phyloP scores from a whole-genome alignment of 78 protist species.

The Tieghemostelium lacteum region DNA sequence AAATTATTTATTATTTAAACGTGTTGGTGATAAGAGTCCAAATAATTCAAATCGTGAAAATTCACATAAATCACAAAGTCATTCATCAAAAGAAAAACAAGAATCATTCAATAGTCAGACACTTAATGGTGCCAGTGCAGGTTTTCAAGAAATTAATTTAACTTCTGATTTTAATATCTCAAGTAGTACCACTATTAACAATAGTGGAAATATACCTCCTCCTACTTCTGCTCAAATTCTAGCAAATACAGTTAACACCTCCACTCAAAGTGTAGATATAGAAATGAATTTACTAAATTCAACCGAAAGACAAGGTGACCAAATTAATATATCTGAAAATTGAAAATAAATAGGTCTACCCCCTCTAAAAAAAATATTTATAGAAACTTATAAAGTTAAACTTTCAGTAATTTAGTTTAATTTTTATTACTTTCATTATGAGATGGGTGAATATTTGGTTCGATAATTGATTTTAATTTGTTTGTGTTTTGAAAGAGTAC shows the following conservation, averaged over 20 bases:
- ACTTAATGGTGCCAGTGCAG: neutral
- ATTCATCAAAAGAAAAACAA: neutral
- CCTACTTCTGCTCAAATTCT: neutral
- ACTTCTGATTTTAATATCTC: neutral
- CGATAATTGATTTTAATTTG: neutral
- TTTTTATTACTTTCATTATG: neutral
- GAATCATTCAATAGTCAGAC: neutral
- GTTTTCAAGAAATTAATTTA: no score
- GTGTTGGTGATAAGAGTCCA: no score
- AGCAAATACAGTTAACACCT: no score
- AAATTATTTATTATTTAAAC: neutral
- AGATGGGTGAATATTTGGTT: neutral
- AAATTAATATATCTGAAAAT: neutral
- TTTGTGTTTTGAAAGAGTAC: constrained; percentile 21
- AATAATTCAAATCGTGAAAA: neutral
- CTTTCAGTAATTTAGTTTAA: neutral
- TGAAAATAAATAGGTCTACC: no score
- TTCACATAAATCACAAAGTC: neutral
- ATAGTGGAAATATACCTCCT: neutral
- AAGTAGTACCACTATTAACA: neutral
- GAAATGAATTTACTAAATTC: no score
- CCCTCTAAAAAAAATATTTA: no score
- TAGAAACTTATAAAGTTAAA: no score
- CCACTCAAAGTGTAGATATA: neutral
- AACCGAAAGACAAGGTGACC: neutral